Evolutionary conservation across 1,139 yeast genomes (phyloP).

Genomic region (Blastobotrys indianensis): DNA sequence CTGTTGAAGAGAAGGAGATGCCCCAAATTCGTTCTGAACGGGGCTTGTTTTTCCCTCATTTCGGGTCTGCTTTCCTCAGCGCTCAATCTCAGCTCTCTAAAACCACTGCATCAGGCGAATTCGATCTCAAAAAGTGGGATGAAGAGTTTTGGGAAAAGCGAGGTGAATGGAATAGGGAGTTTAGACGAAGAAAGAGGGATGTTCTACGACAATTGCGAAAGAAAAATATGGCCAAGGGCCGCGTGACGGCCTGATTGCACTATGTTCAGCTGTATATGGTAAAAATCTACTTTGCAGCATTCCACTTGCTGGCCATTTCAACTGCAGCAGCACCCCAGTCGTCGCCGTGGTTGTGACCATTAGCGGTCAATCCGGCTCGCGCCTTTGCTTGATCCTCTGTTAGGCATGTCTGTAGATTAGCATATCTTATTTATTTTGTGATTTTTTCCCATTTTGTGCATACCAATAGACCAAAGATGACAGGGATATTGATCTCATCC

Average conservation of each 20-base stretch:
- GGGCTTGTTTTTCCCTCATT: slow-evolving; percentile 78
- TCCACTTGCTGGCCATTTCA: slow-evolving; percentile 57
- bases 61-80: slow-evolving; percentile 75
- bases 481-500: slow-evolving; percentile 64
- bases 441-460: background rate
- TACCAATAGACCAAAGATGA: slow-evolving; percentile 76
- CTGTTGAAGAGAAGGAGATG: background rate
- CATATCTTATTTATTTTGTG: background rate
- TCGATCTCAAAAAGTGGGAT: slow-evolving; percentile 53
- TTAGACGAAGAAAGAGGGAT: slow-evolving; percentile 72
- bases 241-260: background rate
- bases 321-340: slow-evolving; percentile 99
- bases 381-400: slow-evolving; percentile 91
- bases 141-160: slow-evolving; percentile 77
- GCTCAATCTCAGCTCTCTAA: slow-evolving; percentile 73
- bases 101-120: slow-evolving; percentile 22
- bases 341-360: slow-evolving; percentile 88
- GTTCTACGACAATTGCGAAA: slow-evolving; percentile 55
- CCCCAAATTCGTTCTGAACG: slow-evolving; percentile 15
- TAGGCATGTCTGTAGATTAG: slow-evolving; percentile 56
- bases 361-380: slow-evolving; percentile 81
- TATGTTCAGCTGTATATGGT: background rate
- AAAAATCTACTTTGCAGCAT: slow-evolving; percentile 9
- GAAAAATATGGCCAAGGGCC: slow-evolving; percentile 19
- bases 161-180: slow-evolving; percentile 71